Percentiles rank a stretch among this genome's conserved stretches.
Evolutionary conservation across 2,329 filamentous ascomycete genomes (phyloP).

Genomic region (Alternaria alternata): DNA sequence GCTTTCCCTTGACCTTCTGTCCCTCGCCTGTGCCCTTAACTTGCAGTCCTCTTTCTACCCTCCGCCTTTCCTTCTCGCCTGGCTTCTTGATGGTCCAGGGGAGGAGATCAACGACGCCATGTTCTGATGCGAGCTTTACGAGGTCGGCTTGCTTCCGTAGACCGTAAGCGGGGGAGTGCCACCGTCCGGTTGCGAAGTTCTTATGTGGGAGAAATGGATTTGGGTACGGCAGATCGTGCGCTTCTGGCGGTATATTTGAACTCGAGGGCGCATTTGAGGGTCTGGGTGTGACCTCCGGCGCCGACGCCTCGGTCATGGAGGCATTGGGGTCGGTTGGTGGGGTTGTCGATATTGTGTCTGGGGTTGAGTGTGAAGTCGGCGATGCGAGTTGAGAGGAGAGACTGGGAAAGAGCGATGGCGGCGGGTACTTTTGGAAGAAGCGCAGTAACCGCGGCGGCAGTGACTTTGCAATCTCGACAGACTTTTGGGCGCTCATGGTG

Average conservation of each 20-base stretch:
- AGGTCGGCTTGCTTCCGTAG: constrained; percentile 89
- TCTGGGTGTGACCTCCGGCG: constrained; percentile 34
- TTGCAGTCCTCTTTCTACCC: constrained; percentile 79
- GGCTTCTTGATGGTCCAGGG: constrained; percentile 80
- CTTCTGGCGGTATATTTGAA: constrained; percentile 23
- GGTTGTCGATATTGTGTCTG: constrained; percentile 32
- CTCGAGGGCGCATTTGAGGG: constrained; percentile 21
- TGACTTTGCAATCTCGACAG: constrained; percentile 68
- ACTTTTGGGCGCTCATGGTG: constrained; percentile 42
- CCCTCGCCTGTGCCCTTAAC: constrained; percentile 94
- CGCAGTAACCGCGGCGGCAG: constrained; percentile 80
- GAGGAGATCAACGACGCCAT: constrained; percentile 82
- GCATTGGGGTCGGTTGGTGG: constrained; percentile 51
- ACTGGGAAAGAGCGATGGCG: constrained; percentile 59
- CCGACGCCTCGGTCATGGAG: constrained; percentile 42
- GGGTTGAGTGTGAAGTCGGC: constrained; percentile 16
- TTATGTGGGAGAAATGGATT: constrained; percentile 86
- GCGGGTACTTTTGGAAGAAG: constrained; percentile 92
- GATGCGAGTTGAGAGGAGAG: constrained; percentile 31
- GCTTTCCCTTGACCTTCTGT: constrained; percentile 93
- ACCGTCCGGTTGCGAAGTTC: constrained; percentile 79
- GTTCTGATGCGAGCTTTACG: constrained; percentile 80
- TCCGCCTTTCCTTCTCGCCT: constrained; percentile 72
- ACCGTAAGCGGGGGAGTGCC: constrained; percentile 84
- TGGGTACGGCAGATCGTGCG: constrained; percentile 60